A percentile compares a stretch with the other conserved stretches of the same genome.
Conservation (phyloP, 768 basidiomycete genomes). For the Chalciporus chontae region DNA sequence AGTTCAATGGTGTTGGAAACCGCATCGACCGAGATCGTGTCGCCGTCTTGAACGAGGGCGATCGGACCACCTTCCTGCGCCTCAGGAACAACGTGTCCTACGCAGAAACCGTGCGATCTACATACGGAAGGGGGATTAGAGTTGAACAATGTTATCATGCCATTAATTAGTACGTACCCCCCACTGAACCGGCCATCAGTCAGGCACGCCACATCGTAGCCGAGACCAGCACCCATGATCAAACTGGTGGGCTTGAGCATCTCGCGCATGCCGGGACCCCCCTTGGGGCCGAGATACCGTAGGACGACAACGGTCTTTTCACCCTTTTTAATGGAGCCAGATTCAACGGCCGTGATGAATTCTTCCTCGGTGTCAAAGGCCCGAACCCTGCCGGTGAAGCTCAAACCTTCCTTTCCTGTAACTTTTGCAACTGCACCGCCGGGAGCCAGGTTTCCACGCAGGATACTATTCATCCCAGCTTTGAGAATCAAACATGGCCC, state of each 20-base stretch:
- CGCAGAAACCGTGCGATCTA: constrained; percentile 94
- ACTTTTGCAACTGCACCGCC: constrained; percentile 97
- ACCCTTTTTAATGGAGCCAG: constrained; percentile 83
- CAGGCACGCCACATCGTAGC: constrained; percentile 91
- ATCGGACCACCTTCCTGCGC: constrained; percentile 94
- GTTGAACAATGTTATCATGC: neutral
- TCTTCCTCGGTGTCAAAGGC: constrained; percentile 89
- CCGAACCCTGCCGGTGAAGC: constrained; percentile 88
- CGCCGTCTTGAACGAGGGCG: constrained; percentile 85
- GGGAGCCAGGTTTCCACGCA: constrained; percentile 89
- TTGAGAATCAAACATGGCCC: constrained; percentile 2
- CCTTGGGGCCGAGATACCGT: constrained; percentile 94
- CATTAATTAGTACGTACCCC: constrained; percentile 59
- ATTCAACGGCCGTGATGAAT: constrained; percentile 85
- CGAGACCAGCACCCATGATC: constrained; percentile 98
- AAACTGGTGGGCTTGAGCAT: constrained; percentile 98
- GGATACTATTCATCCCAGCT: constrained; percentile 50
- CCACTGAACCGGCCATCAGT: constrained; percentile 98
- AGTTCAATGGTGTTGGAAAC: constrained; percentile 81
- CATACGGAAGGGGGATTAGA: constrained; percentile 12
- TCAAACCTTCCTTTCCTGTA: constrained; percentile 91
- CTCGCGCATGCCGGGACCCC: constrained; percentile 99
- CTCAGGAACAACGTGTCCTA: constrained; percentile 96
- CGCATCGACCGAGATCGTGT: constrained; percentile 85
- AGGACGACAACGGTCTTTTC: constrained; percentile 97